Base-by-base conservation (phyloP, 31 red algal genomes). In the Asparagopsis taxiformis region DNA sequence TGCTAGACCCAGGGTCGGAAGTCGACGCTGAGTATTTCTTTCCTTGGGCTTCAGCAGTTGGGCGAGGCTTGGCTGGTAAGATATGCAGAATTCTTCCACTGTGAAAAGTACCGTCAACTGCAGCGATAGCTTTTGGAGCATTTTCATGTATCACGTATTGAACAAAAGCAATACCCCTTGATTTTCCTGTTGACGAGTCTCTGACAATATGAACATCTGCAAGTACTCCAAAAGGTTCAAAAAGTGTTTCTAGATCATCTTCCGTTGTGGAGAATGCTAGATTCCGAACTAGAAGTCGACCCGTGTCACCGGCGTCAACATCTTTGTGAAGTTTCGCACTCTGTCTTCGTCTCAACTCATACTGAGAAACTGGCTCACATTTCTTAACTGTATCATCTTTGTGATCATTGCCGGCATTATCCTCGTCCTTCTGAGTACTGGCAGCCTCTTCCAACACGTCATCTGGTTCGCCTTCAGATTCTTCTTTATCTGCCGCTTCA, bases 51-150 rank as follows among this genome's bases (percentile, higher is more conserved):
- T 1, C 21, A 24, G n/a, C 2, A 23, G 46, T 10, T 25, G 73
- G 75, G 13, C 79, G 67, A 10, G 91, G 69, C 44, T 74, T 66
- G 3, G 91, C 90, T 29, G 96, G 91, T 21, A 99, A 73, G 24
- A 99, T 64, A 65, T 99, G 96, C 46, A 99, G 36, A 33, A 99
- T 81, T 26, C 96, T 80, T 34, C 96, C 96, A 31, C 75, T 72
- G 25, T 91, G 93, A 53, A 94, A 83, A 1, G 54, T 70, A 4
- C 96, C 80, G 70, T 99, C 96, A 23, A 99, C 21, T 16, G 57
- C 51, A 4, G 74, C 52, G 2, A 94, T 39, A 9, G 96, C 96
- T 55, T 74, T 62, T 8, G 62, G 72, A 30, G 96, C 96, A 67
- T 83, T 43, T 58, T 94, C 91, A 16, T 80, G 86, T 16, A 88